Evolutionary conservation across 1,139 yeast species (phyloP).

Genomic region (Yamadazyma taylorii): DNA sequence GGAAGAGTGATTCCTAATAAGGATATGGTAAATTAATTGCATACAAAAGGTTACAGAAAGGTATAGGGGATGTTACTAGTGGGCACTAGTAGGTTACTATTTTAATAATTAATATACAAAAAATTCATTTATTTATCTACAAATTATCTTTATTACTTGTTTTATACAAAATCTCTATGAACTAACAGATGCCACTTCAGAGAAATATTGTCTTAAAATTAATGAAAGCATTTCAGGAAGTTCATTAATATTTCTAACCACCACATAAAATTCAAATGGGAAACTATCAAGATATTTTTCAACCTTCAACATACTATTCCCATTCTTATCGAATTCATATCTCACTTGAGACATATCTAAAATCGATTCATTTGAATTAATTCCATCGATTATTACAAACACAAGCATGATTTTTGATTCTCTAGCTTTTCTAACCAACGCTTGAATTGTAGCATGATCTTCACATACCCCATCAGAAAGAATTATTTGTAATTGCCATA

Average conservation of each 20-base stretch:
- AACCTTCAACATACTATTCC: conserved; percentile 72
- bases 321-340: conserved; percentile 67
- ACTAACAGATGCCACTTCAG: conserved; percentile 49
- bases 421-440: conserved; percentile 86
- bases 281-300: conserved; percentile 86
- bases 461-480: conserved; percentile 97
- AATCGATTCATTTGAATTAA: conserved; percentile 80
- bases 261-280: conserved; percentile 96
- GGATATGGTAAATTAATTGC: neutral
- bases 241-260: conserved; percentile 85
- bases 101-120: neutral
- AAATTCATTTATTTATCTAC: neutral
- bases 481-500: conserved; percentile 93
- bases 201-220: conserved; percentile 88
- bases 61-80: conserved; percentile 1
- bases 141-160: neutral
- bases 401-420: conserved; percentile 94
- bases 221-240: conserved; percentile 89
- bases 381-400: conserved; percentile 90
- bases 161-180: conserved; percentile 4
- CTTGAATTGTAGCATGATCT: conserved; percentile 78
- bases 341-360: conserved; percentile 93
- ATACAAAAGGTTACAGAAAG: neutral
- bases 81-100: too few relatives aligned
- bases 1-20: conserved; percentile 40